A percentile compares a stretch with the other conserved stretches of the same genome.
Conservation (phyloP, 1,139 yeast species). For the Zhuliangozyma parablackwelliae region DNA sequence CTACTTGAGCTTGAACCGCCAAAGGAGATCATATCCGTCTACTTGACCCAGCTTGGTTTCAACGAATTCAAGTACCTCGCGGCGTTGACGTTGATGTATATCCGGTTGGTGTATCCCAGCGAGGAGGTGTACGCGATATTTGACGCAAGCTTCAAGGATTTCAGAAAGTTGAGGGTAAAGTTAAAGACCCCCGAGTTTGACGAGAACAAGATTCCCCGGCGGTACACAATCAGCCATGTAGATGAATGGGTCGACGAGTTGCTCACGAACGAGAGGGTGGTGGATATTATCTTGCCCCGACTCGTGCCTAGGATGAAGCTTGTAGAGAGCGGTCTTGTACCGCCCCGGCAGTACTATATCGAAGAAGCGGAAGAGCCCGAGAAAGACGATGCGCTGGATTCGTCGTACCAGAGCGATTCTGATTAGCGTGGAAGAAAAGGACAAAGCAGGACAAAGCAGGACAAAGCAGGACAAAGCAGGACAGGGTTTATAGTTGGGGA, state of each 20-base stretch:
- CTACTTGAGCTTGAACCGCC: conserved; percentile 61
- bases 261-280: conserved; percentile 45
- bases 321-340: conserved; percentile 36
- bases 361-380: conserved; percentile 13
- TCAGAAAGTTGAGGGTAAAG: conserved; percentile 41
- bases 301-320: conserved; percentile 34
- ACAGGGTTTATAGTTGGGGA: too few species aligned
- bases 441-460: too few species aligned
- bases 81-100: conserved; percentile 55
- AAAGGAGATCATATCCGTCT: conserved; percentile 46
- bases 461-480: too few species aligned
- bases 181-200: conserved; percentile 25
- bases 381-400: conserved; percentile 1
- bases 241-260: conserved; percentile 61
- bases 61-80: conserved; percentile 64
- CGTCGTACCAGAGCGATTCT: conserved; percentile 23
- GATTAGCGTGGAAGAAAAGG: conserved; percentile 11
- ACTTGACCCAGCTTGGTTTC: conserved; percentile 39
- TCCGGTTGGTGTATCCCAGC: conserved; percentile 46
- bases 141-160: conserved; percentile 53
- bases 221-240: conserved; percentile 39
- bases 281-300: conserved; percentile 61
- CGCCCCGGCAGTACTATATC: conserved; percentile 32
- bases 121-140: conserved; percentile 43
- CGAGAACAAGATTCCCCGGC: conserved; percentile 18